phyloP scores from a whole-genome alignment of 2,329 filamentous ascomycete genomes.

The Macrophomina tecta region DNA sequence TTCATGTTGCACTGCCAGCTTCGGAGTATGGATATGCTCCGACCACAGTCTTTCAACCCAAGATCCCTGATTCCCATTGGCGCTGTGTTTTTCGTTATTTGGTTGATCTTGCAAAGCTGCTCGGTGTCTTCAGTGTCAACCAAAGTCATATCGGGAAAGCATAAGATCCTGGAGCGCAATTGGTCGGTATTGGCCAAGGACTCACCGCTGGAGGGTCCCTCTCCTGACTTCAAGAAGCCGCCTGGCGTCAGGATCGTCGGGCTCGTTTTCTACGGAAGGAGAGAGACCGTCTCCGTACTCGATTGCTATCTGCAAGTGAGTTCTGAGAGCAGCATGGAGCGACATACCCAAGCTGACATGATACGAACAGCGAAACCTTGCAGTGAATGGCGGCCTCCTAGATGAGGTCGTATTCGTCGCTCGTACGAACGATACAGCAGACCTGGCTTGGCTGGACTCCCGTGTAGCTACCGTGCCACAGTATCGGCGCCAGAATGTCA shows the following conservation, averaged over 20 bases:
- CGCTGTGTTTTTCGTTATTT: neutral
- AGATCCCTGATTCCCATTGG: neutral
- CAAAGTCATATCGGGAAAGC: neutral
- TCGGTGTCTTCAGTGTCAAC: neutral
- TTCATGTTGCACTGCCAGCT: neutral
- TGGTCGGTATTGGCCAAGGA: slow-evolving; percentile 49
- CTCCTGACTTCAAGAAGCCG: slow-evolving; percentile 38
- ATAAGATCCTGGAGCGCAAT: slow-evolving; percentile 27
- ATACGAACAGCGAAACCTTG: slow-evolving; percentile 44
- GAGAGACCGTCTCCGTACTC: slow-evolving; percentile 43
- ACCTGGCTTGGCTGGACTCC: slow-evolving; percentile 45
- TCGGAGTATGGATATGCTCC: neutral
- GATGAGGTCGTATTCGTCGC: slow-evolving; percentile 51
- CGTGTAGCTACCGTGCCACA: slow-evolving; percentile 37
- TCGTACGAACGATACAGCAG: slow-evolving; percentile 42
- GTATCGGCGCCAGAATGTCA: slow-evolving; percentile 35
- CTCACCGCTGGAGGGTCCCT: slow-evolving; percentile 33
- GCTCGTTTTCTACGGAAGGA: slow-evolving; percentile 46
- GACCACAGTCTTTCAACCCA: neutral
- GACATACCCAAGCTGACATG: neutral
- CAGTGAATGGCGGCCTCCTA: slow-evolving; percentile 47
- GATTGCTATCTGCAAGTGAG: slow-evolving; percentile 46
- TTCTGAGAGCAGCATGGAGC: neutral
- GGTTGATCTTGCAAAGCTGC: neutral
- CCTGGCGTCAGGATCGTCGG: slow-evolving; percentile 45